These are phyloP conservation scores for Malus sieversii DNA, from an alignment of 306 rosid genomes.

Conservation along the genomic window DNA sequence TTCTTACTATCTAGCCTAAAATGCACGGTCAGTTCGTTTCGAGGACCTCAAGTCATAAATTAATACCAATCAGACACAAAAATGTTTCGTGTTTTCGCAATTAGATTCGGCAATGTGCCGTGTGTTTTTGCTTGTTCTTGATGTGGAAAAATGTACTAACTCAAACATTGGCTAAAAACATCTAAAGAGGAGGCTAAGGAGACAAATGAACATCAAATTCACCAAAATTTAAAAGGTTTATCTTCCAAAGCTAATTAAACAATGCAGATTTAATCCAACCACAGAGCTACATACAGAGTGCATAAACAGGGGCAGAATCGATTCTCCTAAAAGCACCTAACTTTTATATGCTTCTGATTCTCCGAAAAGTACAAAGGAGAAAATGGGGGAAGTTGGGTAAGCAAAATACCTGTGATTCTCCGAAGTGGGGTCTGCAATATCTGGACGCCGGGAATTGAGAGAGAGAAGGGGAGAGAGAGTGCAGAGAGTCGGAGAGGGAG, in stretches of 20 bases:
- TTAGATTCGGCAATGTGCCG: background rate
- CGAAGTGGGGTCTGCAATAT: background rate
- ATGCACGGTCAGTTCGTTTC: background rate
- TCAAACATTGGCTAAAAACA: background rate
- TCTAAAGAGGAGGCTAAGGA: background rate
- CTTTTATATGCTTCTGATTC: background rate
- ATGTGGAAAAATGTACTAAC: background rate
- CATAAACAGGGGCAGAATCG: background rate
- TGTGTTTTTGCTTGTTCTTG: background rate
- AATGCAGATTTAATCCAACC: background rate
- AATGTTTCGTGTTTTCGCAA: background rate
- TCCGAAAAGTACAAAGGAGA: background rate
- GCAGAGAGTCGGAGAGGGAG: background rate
- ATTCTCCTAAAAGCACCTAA: too few relatives aligned
- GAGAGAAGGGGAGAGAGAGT: background rate
- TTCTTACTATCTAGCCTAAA: background rate
- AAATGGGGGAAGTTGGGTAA: background rate
- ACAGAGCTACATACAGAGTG: background rate
- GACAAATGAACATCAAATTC: background rate
- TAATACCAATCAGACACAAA: background rate
- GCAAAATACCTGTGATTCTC: background rate
- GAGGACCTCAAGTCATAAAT: background rate
- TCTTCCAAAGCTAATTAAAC: background rate
- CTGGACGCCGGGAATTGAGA: background rate
- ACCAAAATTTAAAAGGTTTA: background rate